A percentile compares a stretch with the other conserved stretches of the same genome.
Evolutionary conservation across 2,329 filamentous ascomycete species (phyloP).

Genomic region (Ceratocystis ficicola): DNA sequence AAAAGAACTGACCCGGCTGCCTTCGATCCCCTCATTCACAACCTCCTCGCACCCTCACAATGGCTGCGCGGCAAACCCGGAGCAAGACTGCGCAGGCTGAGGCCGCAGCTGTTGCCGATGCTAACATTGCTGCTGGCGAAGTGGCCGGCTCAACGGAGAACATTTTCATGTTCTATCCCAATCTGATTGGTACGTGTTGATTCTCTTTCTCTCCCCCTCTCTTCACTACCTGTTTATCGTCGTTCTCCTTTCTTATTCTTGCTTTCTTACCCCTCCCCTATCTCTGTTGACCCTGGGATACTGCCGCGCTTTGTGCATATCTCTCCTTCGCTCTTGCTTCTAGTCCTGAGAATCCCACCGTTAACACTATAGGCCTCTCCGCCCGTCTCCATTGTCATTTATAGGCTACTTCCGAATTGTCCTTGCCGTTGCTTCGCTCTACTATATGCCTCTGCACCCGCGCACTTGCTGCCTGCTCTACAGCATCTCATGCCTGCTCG

Average conservation of each 20-base stretch:
- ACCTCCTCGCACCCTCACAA: neutral
- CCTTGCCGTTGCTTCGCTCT: constrained; percentile 78
- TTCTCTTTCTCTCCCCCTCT: neutral
- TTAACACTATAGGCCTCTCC: neutral
- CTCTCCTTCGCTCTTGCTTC: neutral
- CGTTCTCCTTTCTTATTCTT: neutral
- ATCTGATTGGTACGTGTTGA: constrained; percentile 56
- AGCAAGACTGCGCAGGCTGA: constrained; percentile 24
- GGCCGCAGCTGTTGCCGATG: constrained; percentile 18
- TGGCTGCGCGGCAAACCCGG: constrained; percentile 24
- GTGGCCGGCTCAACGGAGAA: constrained; percentile 45
- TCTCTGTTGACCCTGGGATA: neutral
- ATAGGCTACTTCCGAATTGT: constrained; percentile 66
- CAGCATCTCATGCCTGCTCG: constrained; percentile 85
- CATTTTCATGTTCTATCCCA: constrained; percentile 71
- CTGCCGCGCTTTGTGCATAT: neutral
- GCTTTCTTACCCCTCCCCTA: neutral
- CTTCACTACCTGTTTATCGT: neutral
- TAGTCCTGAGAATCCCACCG: neutral
- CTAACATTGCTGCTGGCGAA: constrained; percentile 29
- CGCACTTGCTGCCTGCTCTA: constrained; percentile 86
- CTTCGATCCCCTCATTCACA: neutral
- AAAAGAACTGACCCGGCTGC: no score
- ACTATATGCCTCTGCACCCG: constrained; percentile 99
- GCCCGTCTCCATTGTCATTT: neutral